phyloP scores from a whole-genome alignment of 1,139 yeast species.

The Yamadazyma triangularis region DNA sequence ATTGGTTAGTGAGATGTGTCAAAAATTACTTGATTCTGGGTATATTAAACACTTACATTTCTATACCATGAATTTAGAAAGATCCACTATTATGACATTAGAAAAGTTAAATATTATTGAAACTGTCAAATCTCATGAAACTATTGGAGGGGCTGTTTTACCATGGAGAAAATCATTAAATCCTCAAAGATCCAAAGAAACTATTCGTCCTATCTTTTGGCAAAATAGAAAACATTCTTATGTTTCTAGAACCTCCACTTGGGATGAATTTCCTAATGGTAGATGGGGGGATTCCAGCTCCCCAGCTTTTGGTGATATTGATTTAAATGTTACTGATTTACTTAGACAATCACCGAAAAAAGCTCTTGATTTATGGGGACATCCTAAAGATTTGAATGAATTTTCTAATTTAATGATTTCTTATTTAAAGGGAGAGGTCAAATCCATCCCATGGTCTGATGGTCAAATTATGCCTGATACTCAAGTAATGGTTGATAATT shows the following conservation, averaged over 20 bases:
- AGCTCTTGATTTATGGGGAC: constrained; percentile 85
- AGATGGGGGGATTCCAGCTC: constrained; percentile 94
- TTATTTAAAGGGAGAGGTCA: constrained; percentile 66
- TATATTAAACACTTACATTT: constrained; percentile 83
- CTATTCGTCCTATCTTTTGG: constrained; percentile 95
- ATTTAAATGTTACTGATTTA: constrained; percentile 71
- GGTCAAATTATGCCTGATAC: constrained; percentile 81
- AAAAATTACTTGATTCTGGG: constrained; percentile 64
- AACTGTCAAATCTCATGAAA: constrained; percentile 36
- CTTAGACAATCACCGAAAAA: constrained; percentile 77
- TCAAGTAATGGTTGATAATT: constrained; percentile 52
- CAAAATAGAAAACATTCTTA: constrained; percentile 89
- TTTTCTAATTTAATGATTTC: constrained; percentile 56
- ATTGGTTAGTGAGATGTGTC: constrained; percentile 81
- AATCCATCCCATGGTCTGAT: constrained; percentile 93
- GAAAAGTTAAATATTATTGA: constrained; percentile 64
- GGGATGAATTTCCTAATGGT: constrained; percentile 96
- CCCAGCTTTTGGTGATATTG: constrained; percentile 89
- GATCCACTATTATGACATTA: constrained; percentile 83
- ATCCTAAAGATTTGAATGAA: constrained; percentile 58
- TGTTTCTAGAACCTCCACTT: constrained; percentile 82
- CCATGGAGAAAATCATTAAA: constrained; percentile 93
- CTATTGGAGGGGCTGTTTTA: constrained; percentile 39
- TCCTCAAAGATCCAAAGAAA: constrained; percentile 75
- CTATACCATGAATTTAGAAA: constrained; percentile 94